phyloP scores from a whole-genome alignment of 2,329 filamentous ascomycete genomes.

The Onygena corvina region DNA sequence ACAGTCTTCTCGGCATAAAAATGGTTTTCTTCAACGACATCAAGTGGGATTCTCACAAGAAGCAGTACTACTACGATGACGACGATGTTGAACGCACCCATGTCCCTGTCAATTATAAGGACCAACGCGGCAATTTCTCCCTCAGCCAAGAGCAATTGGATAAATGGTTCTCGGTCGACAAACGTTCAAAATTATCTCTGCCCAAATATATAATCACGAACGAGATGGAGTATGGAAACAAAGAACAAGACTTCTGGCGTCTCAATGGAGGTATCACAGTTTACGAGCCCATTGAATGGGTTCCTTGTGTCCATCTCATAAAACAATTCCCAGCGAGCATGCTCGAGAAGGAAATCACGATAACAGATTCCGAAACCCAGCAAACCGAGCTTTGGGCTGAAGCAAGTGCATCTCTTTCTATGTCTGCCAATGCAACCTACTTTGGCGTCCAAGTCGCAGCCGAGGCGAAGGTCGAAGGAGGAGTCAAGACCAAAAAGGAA shows the following conservation, averaged over 20 bases:
- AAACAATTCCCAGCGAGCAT: slow-evolving; percentile 5
- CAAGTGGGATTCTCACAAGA: slow-evolving; percentile 1
- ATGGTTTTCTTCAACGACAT: slow-evolving; percentile 5
- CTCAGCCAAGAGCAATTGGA: slow-evolving; percentile 5
- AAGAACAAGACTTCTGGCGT: not conserved
- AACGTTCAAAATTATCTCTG: slow-evolving; percentile 1
- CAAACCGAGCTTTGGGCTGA: slow-evolving; percentile 2
- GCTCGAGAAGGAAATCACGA: slow-evolving; percentile 6
- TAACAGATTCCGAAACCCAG: not conserved
- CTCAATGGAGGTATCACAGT: no score
- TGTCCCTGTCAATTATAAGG: not conserved
- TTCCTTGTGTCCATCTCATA: no score
- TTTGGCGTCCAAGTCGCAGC: slow-evolving; percentile 1
- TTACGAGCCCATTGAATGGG: no score
- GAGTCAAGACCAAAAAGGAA: slow-evolving; percentile 3
- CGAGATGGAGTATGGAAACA: not conserved
- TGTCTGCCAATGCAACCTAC: not conserved
- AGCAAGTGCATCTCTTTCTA: slow-evolving; percentile 1
- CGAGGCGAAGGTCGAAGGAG: slow-evolving; percentile 4
- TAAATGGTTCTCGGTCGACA: slow-evolving; percentile 5
- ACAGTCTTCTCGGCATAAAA: not conserved
- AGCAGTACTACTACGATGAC: slow-evolving; percentile 4
- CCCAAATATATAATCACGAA: not conserved
- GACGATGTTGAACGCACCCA: slow-evolving; percentile 1
- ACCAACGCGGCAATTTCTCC: slow-evolving; percentile 2